Base-by-base conservation (phyloP, 441 rosid genomes). In the Biscutella auriculata region DNA sequence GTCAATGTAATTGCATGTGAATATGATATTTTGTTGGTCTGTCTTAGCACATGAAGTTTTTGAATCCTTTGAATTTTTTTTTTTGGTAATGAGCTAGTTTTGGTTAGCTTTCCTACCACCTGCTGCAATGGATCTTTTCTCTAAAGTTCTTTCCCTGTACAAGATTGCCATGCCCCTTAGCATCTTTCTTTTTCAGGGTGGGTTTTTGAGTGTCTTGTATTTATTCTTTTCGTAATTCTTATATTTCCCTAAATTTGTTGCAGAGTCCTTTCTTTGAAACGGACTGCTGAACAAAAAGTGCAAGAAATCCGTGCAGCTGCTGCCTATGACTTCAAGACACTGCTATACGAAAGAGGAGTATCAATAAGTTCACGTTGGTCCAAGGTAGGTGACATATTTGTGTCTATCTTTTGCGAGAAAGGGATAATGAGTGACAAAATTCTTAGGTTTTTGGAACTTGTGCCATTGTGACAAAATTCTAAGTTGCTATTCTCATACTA, bases 271-370 rank as follows among this genome's bases (percentile, higher is more conserved):
- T 76, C 82, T 55, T 69, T 94, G 66, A 94, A 80, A 76, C 87
- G 69, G 76, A 83, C 82, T 50, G 87, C 84, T 60, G 82, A 82
- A 63, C 87, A 84, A 65, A 94, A 82, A 72, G 85, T 80, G 59
- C 88, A 69, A 69, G 96, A 86, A 68, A 62, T 75, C 47, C 95
- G 88, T 44, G 78, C 81, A 28, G 87, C 85, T 13, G 77, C 81
- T 28, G 76, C 88, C 54, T 75, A 83, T 46, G 71, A 83, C 74
- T 90, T 90, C 74, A 94, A 87, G 74, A 78, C 85, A 67, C 73
- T 94, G 95, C 90, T 94, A 66, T 79, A 28, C 27, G 97, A 94
- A 33, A 87, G 79, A 66, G 90, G 83, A 71, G 61, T 94, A 54
- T 79, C 77, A 53, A 60, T 77, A 39, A 71, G 69, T 75, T 84